Base-by-base conservation (phyloP, 352 stramenopile species). In the Phytophthora sp. region DNA sequence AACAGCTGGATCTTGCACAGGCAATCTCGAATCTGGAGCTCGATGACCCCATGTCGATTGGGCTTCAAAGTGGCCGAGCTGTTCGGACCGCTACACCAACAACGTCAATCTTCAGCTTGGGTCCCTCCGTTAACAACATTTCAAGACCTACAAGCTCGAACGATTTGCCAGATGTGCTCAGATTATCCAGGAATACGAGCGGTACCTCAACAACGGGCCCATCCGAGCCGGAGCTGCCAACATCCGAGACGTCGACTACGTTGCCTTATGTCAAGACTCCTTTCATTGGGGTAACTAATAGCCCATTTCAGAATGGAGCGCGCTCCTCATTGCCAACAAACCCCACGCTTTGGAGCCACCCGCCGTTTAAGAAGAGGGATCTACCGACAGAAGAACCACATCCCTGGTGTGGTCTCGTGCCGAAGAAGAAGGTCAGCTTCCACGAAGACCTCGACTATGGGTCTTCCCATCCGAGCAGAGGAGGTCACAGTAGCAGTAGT, bases 1-100 rank as follows among this genome's bases (percentile, higher is more conserved):
- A 91, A 45, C 77, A 90, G 16, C 59, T 91, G 26, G 83, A 91
- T 72, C 70, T 91, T 6, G 79, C 81, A 11, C 77, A 79, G 31
- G 83, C 83, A 0, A 90, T 91, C 35, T 89, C 83, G 1, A 89
- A 90, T 55, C 42, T 91, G 52, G 83, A 91, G 52, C 59, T 91
- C 0, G 83, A 91, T 33, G 80, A 91, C 21, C 83, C 83, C 6
- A 84, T 90, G 62, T 83, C 82, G 4, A 86, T 89, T 27, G 73
- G 76, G 18, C 80, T 75, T 27, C 69, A 86, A 49, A 77, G 76
- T 26, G 77, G 64, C 6, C 50, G 49, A 23, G 44, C 64, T 4
- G 39, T 73, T 51, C 69, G 69, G 12, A 84, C 78, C 4, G 76
- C 79, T 11, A 62, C 69, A 15, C 81, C 81, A n/a, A 84, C 68